Evolutionary conservation across 768 basidiomycete genomes (phyloP).

Genomic region (Macrocybe gigantea): DNA sequence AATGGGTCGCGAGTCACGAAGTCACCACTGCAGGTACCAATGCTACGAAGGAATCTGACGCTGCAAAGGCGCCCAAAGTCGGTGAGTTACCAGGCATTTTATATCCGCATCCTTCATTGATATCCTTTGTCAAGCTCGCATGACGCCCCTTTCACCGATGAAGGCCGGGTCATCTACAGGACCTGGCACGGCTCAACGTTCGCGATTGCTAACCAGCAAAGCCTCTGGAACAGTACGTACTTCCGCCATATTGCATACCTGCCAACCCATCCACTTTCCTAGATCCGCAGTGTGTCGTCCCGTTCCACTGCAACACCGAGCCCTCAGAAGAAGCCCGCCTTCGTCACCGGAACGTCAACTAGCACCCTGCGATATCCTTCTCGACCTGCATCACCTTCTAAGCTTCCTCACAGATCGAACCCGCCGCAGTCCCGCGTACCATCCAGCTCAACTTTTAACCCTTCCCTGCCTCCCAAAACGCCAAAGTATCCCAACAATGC

Average conservation of each 20-base stretch:
- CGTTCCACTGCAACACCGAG: constrained; percentile 35
- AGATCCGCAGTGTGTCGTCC: neutral
- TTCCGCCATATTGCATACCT: neutral
- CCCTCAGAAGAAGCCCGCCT: constrained; percentile 44
- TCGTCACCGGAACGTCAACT: constrained; percentile 9
- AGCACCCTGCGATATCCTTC: constrained; percentile 28
- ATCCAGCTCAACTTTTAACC: constrained; percentile 68
- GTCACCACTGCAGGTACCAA: constrained; percentile 25
- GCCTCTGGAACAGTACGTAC: constrained; percentile 35
- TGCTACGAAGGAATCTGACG: constrained; percentile 21
- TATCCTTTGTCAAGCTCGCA: neutral
- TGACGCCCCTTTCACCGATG: constrained; percentile 43
- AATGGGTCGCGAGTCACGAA: constrained; percentile 68
- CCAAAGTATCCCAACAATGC: constrained; percentile 40
- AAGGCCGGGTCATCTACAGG: constrained; percentile 41
- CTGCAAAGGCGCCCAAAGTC: constrained; percentile 47
- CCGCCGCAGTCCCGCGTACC: constrained; percentile 35
- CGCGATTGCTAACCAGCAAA: constrained; percentile 37
- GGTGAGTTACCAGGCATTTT: constrained; percentile 32
- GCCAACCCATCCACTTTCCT: neutral
- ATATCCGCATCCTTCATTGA: neutral
- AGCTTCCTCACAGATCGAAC: constrained; percentile 25
- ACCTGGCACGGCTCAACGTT: constrained; percentile 47
- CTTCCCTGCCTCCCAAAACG: constrained; percentile 52
- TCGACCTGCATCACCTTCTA: constrained; percentile 47